Base-by-base conservation (phyloP, 495 filamentous ascomycete species). In the Daldinia vernicosa region DNA sequence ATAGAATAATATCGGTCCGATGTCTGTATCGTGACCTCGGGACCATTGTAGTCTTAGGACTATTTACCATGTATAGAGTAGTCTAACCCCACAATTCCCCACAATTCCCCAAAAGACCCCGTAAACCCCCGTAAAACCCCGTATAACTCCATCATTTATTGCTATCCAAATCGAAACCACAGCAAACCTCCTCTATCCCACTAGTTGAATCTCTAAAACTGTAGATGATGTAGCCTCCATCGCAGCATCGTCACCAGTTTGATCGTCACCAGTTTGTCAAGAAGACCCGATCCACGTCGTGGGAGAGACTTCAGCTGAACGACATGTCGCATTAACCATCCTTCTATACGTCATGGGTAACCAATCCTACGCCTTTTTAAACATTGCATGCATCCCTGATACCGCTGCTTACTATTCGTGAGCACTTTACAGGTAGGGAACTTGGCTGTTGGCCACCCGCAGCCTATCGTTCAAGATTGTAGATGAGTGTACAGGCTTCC, bases 1-100 rank as follows among this genome's bases (percentile, higher is more conserved):
- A 54, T 60, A 17, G 55, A 59, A 63, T 30, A 35, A 40, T 59
- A 65, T 70, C 67, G 67, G 67, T 1, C 67, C 67, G 67, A 70
- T 70, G 50, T 56, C 8, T 24, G 43, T 47, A 47, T 47, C 2
- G 43, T 9, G 22, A 47, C 8, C 24, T 47, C 2, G 43, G 3
- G 22, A 47, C 8, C 24, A 47, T 43, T 8, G 8, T n/a, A 43
- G 15, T 43, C 12, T 17, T 17, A 43, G 33, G 33, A 17, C 39
- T 43, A 43, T 43, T 40, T 43, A 43, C 39, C 15, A 6, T 9
- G 15, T 43, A 43, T 17, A 4, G 39, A 17, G 39, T 43, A 43
- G 39, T 43, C 39, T 43, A 43, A 43, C 39, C n/a, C n/a, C n/a
- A n/a, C n/a, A n/a, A n/a, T n/a, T n/a, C n/a, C n/a, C 39, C 37